Conservation (phyloP, 2,329 filamentous ascomycete species). For the Madurella mycetomatis region DNA sequence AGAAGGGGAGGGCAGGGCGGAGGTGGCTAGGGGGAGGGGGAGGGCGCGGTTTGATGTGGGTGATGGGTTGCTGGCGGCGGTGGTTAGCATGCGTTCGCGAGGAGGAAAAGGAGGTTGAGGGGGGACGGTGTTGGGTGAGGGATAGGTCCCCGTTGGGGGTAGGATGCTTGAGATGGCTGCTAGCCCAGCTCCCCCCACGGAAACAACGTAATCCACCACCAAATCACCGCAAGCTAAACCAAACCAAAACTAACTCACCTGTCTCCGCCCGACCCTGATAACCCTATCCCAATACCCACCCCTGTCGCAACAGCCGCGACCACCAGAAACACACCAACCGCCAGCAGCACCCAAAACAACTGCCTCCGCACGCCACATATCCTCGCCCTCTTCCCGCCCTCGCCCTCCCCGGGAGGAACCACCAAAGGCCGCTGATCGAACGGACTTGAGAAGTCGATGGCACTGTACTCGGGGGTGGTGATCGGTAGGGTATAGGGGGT, state of each 20-base stretch:
- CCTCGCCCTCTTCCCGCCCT: slow-evolving; percentile 1
- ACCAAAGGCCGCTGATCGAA: slow-evolving; percentile 12
- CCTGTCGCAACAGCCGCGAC: slow-evolving; percentile 32
- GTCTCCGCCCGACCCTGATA: not conserved
- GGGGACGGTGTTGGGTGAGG: not conserved
- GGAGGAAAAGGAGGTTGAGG: not conserved
- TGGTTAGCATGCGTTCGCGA: not conserved
- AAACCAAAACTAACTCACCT: slow-evolving; percentile 12
- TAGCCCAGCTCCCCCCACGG: too few species aligned
- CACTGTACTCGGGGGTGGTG: not conserved
- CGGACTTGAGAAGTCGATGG: slow-evolving; percentile 5
- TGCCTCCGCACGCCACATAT: slow-evolving; percentile 31
- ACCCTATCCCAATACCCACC: slow-evolving; percentile 32
- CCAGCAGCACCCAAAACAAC: slow-evolving; percentile 30
- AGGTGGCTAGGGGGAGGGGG: slow-evolving; percentile 12
- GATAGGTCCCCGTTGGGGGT: not conserved
- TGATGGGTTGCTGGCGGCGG: not conserved
- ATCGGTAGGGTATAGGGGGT: not conserved
- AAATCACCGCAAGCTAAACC: too few species aligned
- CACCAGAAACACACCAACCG: slow-evolving; percentile 27
- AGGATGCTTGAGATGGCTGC: too few species aligned
- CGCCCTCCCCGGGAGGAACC: not conserved
- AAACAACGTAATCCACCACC: too few species aligned
- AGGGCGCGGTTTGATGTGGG: slow-evolving; percentile 11
- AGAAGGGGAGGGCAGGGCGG: not conserved